Evolutionary conservation across 306 rosid species (phyloP).

Genomic region (Canavalia gladiata): DNA sequence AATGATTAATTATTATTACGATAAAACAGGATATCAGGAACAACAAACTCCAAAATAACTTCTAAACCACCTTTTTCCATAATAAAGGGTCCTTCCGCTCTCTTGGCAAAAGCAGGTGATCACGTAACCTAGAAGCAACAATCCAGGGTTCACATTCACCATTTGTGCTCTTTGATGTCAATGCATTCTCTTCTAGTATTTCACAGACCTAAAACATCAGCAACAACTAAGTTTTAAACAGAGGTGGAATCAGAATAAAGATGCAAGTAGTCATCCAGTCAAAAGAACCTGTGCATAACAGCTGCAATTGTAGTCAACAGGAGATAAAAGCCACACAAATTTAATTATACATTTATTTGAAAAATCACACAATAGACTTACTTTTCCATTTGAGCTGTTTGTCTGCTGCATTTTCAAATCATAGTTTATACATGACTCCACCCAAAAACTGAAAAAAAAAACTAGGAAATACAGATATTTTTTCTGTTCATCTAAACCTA

Average conservation of each 20-base stretch:
- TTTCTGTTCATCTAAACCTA: constrained; percentile 30
- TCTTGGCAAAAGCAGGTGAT: constrained; percentile 90
- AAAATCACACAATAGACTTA: background rate
- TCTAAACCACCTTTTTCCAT: constrained; percentile 78
- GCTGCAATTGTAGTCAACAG: constrained; percentile 29
- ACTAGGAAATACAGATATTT: background rate
- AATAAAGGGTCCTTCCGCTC: constrained; percentile 80
- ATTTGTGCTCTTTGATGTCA: constrained; percentile 66
- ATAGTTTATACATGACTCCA: constrained; percentile 29
- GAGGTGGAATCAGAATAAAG: constrained; percentile 30
- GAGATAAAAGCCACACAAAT: constrained; percentile 25
- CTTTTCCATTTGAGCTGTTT: constrained; percentile 17
- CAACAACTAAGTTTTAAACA: constrained; percentile 18
- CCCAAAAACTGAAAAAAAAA: background rate
- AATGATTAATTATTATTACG: constrained; percentile 26
- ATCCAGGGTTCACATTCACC: constrained; percentile 86
- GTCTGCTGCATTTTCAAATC: constrained; percentile 12
- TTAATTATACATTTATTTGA: constrained; percentile 19
- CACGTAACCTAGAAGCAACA: constrained; percentile 85
- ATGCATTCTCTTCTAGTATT: constrained; percentile 88
- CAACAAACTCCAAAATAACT: constrained; percentile 11
- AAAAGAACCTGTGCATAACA: constrained; percentile 26
- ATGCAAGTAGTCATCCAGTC: constrained; percentile 22
- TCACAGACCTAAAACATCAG: constrained; percentile 75
- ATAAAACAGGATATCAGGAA: constrained; percentile 33